These are phyloP conservation scores for Phytophthora pluvialis DNA, from an alignment of 352 stramenopile species.

Conservation along the genomic window DNA sequence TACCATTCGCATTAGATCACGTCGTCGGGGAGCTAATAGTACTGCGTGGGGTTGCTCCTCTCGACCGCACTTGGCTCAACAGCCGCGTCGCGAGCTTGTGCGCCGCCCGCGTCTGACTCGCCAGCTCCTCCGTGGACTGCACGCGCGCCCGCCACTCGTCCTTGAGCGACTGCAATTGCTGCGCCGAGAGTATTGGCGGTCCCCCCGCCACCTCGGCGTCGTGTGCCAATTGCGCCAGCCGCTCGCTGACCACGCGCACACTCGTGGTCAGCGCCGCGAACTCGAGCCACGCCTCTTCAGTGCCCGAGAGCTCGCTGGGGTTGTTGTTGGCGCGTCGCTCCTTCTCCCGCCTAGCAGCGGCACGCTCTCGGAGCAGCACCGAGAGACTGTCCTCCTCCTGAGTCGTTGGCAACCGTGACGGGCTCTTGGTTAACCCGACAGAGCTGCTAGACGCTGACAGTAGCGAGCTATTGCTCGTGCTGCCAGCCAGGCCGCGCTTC, in stretches of 20 bases:
- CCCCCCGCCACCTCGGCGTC: background rate
- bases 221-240: slow-evolving; percentile 10
- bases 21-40: slow-evolving; percentile 1
- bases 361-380: slow-evolving; percentile 27
- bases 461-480: slow-evolving; percentile 16
- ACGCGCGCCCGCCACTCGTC: slow-evolving; percentile 24
- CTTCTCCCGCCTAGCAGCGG: slow-evolving; percentile 18
- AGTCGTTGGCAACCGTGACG: slow-evolving; percentile 7
- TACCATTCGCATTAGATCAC: background rate
- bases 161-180: slow-evolving; percentile 11
- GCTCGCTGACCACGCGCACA: slow-evolving; percentile 17
- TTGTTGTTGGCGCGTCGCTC: slow-evolving; percentile 15
- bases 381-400: slow-evolving; percentile 39
- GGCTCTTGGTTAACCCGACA: slow-evolving; percentile 8
- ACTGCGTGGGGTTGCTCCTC: background rate
- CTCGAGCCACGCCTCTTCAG: slow-evolving; percentile 12
- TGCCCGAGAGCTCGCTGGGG: background rate
- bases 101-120: slow-evolving; percentile 18
- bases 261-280: slow-evolving; percentile 17
- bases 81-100: slow-evolving; percentile 24
- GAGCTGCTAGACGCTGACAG: slow-evolving; percentile 10
- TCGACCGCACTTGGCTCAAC: slow-evolving; percentile 10
- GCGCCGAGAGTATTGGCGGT: slow-evolving; percentile 9
- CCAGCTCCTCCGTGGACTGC: slow-evolving; percentile 23
- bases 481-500: slow-evolving; percentile 21